Percentiles rank a stretch among this genome's conserved stretches.
These are phyloP conservation scores for Tilletia indica DNA, from an alignment of 1,284 basidiomycete species.

Conservation along the genomic window DNA sequence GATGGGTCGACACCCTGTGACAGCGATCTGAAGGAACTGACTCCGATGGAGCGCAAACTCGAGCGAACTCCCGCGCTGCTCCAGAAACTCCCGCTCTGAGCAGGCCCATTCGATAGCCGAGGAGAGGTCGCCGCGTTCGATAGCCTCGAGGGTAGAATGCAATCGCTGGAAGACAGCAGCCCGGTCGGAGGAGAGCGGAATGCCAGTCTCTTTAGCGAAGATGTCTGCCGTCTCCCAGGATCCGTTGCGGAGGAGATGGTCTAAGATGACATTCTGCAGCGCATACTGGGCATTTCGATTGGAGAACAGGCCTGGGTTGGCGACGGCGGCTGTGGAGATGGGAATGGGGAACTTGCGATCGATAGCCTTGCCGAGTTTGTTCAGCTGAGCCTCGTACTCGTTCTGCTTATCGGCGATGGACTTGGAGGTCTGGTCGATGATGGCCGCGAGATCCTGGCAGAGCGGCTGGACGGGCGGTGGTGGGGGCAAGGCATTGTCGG, in stretches of 20 bases:
- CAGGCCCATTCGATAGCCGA: constrained; percentile 44
- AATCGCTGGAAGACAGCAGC: not conserved
- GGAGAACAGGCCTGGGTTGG: constrained; percentile 41
- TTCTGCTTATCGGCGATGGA: constrained; percentile 42
- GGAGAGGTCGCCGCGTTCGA: constrained; percentile 27
- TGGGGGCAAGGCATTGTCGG: not conserved
- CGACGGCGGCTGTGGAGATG: constrained; percentile 32
- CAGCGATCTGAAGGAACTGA: constrained; percentile 42
- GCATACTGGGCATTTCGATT: constrained; percentile 33
- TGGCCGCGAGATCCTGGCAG: constrained; percentile 28
- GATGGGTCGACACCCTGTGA: constrained; percentile 17
- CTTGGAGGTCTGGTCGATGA: constrained; percentile 34
- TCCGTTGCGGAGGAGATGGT: constrained; percentile 47
- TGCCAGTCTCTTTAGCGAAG: constrained; percentile 30
- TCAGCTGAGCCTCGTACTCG: constrained; percentile 42
- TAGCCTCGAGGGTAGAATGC: constrained; percentile 16
- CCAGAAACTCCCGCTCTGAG: constrained; percentile 31
- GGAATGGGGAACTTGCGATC: constrained; percentile 46
- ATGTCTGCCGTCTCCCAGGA: constrained; percentile 34
- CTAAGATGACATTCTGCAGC: constrained; percentile 37
- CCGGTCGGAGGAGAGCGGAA: not conserved
- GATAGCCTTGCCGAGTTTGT: constrained; percentile 42
- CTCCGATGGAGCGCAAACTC: constrained; percentile 47
- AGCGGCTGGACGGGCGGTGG: constrained; percentile 17
- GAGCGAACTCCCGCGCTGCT: constrained; percentile 31